Evolutionary conservation across 192 early-diverging fungal genomes (phyloP).

Genomic region (Podila epigama): DNA sequence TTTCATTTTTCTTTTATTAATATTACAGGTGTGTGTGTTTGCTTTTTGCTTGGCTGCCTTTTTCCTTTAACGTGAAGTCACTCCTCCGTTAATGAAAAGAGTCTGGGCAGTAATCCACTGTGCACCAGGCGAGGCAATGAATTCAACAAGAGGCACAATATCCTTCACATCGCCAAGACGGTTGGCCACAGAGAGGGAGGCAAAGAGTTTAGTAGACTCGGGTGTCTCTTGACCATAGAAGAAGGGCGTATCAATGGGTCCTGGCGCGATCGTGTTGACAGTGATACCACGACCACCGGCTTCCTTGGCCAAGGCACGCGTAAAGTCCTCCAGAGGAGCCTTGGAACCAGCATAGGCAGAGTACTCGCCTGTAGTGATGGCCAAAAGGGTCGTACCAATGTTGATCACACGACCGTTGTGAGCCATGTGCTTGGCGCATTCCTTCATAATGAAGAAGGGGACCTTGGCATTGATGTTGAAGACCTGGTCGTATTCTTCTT

Average conservation of each 20-base stretch:
- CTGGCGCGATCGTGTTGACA: slow-evolving; percentile 50
- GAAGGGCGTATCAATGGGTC: slow-evolving; percentile 49
- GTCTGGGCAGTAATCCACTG: slow-evolving; percentile 52
- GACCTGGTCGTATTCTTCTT: slow-evolving; percentile 42
- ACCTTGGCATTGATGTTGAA: slow-evolving; percentile 52
- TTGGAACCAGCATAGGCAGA: slow-evolving; percentile 50
- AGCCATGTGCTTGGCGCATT: slow-evolving; percentile 44
- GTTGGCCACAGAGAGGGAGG: slow-evolving; percentile 7
- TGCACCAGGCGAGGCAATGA: slow-evolving; percentile 40
- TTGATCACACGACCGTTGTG: slow-evolving; percentile 52
- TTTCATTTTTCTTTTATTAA: no score
- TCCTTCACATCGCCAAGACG: slow-evolving; percentile 45
- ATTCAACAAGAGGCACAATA: slow-evolving; percentile 47
- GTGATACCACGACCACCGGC: slow-evolving; percentile 43
- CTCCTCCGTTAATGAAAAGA: slow-evolving; percentile 48
- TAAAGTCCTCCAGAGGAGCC: slow-evolving; percentile 44
- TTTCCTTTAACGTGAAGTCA: slow-evolving; percentile 28
- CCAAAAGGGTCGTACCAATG: slow-evolving; percentile 37
- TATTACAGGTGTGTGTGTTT: no score
- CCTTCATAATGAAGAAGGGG: slow-evolving; percentile 49
- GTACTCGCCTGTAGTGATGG: slow-evolving; percentile 29
- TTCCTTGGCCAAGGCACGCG: slow-evolving; percentile 44
- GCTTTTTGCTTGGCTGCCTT: no score
- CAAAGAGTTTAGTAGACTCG: slow-evolving; percentile 26
- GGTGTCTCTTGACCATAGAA: slow-evolving; percentile 49